Conservation (phyloP, 176 grass and related monocot genomes). For the Aechmea fasciata region DNA sequence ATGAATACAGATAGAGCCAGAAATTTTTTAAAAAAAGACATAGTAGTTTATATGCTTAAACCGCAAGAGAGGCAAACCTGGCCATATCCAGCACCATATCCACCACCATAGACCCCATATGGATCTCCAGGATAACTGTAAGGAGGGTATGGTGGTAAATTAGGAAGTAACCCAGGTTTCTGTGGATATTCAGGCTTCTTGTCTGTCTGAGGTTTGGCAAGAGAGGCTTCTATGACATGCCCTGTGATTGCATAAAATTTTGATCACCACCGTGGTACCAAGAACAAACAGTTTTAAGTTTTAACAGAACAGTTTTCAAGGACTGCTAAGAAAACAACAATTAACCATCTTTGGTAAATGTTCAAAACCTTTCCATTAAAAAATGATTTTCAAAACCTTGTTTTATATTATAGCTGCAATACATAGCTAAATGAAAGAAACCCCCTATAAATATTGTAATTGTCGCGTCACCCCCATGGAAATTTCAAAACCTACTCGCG, state of each 20-base stretch:
- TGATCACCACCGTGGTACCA: not conserved
- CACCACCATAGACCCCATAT: conserved; percentile 80
- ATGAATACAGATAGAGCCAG: not conserved
- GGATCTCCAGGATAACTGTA: conserved; percentile 64
- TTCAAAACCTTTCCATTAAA: not conserved
- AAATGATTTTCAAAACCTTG: too few relatives aligned
- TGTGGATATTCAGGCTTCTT: conserved; percentile 59
- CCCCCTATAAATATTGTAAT: too few relatives aligned
- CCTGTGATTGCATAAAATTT: conserved; percentile 30
- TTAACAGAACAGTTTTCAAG: conserved; percentile 1
- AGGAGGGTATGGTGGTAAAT: conserved; percentile 45
- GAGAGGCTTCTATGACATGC: conserved; percentile 71
- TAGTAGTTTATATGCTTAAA: not conserved
- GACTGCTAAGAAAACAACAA: not conserved
- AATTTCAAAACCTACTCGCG: too few relatives aligned
- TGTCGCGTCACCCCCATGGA: too few relatives aligned
- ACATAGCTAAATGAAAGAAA: too few relatives aligned
- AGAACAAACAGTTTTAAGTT: not conserved
- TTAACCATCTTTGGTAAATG: too few relatives aligned
- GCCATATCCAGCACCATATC: conserved; percentile 48
- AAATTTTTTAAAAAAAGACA: conserved; percentile 5
- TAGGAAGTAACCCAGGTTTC: conserved; percentile 45
- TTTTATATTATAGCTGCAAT: conserved; percentile 1
- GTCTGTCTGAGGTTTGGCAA: conserved; percentile 86
- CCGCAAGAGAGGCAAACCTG: conserved; percentile 37